Evolutionary conservation across 1,284 basidiomycete genomes (phyloP), one percentile per base, ranked within the genome.

Genomic region (Chondrostereum purpureum): DNA sequence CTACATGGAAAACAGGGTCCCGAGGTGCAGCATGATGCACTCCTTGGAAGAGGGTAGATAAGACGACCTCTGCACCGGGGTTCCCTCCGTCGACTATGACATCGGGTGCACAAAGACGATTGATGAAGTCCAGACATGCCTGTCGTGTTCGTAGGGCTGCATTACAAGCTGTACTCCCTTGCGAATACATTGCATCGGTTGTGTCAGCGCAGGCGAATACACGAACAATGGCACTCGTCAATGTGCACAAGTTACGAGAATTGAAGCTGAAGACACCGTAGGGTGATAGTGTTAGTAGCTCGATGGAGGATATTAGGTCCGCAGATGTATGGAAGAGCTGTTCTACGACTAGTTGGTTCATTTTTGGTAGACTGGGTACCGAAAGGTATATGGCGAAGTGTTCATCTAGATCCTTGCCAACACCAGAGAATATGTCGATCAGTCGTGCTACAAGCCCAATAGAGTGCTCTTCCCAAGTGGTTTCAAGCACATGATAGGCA

Each of bases 371-470:
- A 12, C 43, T 31, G 13, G 55, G 62, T 2, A 59, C 55, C 10
- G 61, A 62, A 3, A 60, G 53, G 4, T 57, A 51, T 19, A 77
- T 50, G 11, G 63, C 58, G 56, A 83, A 84, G 42, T 78, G 64
- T 1, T 55, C 59, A 40, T 68, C 71, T 31, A 86, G 62, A 50
- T 83, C 79, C 17, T 67, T 61, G 16, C 68, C 59, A 36, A 81
- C 58, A 11, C 69, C 69, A 4, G 60, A 51, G 36, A 82, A 65
- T 24, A 78, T 53, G 34, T 80, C 74, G 34, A 77, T 67, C 1
- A 86, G 66, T 21, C 74, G 74, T 12, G 70, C 67, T 10, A 78
- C 56, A 31, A 86, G 62, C 10, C 78, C 77, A 50, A 77, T 75
- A 3, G 65, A 64, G 1, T 73, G 66, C 50, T 80, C 77, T 8